A percentile compares a stretch with the other conserved stretches of the same genome.
These are phyloP conservation scores for Pseudonectria foliicola DNA, from an alignment of 2,329 filamentous ascomycete species.

Conservation along the genomic window DNA sequence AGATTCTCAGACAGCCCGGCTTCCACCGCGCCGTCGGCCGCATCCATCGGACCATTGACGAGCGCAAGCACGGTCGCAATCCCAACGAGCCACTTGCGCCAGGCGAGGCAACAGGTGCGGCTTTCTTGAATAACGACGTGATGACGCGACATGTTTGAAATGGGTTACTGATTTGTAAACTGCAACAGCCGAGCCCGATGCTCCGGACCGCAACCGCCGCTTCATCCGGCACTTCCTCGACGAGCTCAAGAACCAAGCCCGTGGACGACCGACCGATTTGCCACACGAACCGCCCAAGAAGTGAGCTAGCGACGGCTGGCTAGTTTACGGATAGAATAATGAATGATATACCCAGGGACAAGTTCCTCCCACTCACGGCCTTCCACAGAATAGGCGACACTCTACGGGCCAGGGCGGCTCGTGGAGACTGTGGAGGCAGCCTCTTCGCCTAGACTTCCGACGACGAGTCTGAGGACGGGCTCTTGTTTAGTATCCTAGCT, in stretches of 20 bases:
- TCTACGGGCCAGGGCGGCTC: no score
- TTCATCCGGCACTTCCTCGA: constrained; percentile 44
- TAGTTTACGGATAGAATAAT: no score
- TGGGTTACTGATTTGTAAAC: neutral
- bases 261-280: constrained; percentile 36
- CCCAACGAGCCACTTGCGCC: constrained; percentile 43
- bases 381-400: no score
- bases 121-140: no score
- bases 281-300: constrained; percentile 21
- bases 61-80: constrained; percentile 40
- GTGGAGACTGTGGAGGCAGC: no score
- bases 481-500: no score
- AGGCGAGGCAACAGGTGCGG: constrained; percentile 45
- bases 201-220: constrained; percentile 11
- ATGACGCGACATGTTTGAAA: neutral
- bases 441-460: no score
- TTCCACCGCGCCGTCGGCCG: constrained; percentile 47
- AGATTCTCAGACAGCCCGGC: constrained; percentile 44
- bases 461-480: no score
- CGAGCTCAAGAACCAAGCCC: constrained; percentile 44
- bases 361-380: no score
- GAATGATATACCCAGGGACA: no score
- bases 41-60: constrained; percentile 45
- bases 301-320: constrained; percentile 7
- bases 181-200: constrained; percentile 28